Evolutionary conservation across 2,329 filamentous ascomycete species (phyloP).

Genomic region (Hymenoscyphus fraxineus): DNA sequence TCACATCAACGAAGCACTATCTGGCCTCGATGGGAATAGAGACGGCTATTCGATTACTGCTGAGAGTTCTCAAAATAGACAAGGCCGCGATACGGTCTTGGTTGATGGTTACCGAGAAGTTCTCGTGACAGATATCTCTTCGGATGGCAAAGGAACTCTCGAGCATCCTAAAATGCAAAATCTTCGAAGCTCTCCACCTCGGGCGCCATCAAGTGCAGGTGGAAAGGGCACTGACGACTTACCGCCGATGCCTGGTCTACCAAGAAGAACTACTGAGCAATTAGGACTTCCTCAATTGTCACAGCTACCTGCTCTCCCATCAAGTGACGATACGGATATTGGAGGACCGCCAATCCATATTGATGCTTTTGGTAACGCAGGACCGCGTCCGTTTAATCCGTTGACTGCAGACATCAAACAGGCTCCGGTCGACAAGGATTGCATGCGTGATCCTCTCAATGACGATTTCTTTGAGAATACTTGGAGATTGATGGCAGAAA

Average conservation of each 20-base stretch:
- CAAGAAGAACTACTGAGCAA: slow-evolving; percentile 61
- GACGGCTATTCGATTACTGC: slow-evolving; percentile 70
- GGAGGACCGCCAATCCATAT: slow-evolving; percentile 64
- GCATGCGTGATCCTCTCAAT: slow-evolving; percentile 87
- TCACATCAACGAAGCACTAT: slow-evolving; percentile 54
- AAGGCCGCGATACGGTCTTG: slow-evolving; percentile 68
- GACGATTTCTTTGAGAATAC: slow-evolving; percentile 80
- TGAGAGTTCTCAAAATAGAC: slow-evolving; percentile 55
- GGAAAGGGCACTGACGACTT: slow-evolving; percentile 45
- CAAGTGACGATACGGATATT: slow-evolving; percentile 76
- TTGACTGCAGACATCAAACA: slow-evolving; percentile 65
- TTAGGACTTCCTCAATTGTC: slow-evolving; percentile 65
- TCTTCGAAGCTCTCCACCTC: slow-evolving; percentile 25
- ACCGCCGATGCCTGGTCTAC: slow-evolving; percentile 55
- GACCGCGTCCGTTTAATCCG: slow-evolving; percentile 45
- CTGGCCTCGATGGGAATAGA: slow-evolving; percentile 77
- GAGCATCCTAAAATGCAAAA: slow-evolving; percentile 47
- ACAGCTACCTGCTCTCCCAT: slow-evolving; percentile 66
- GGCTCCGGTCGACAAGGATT: slow-evolving; percentile 78
- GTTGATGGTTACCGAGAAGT: slow-evolving; percentile 67
- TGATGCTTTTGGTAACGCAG: slow-evolving; percentile 50
- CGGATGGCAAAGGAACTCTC: slow-evolving; percentile 61
- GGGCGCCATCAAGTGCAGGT: slow-evolving; percentile 22
- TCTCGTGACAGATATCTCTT: slow-evolving; percentile 58
- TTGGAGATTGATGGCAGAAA: slow-evolving; percentile 82